These are phyloP conservation scores for Eucalyptus viminalis DNA, from an alignment of 345 rosid genomes.

Conservation along the genomic window DNA sequence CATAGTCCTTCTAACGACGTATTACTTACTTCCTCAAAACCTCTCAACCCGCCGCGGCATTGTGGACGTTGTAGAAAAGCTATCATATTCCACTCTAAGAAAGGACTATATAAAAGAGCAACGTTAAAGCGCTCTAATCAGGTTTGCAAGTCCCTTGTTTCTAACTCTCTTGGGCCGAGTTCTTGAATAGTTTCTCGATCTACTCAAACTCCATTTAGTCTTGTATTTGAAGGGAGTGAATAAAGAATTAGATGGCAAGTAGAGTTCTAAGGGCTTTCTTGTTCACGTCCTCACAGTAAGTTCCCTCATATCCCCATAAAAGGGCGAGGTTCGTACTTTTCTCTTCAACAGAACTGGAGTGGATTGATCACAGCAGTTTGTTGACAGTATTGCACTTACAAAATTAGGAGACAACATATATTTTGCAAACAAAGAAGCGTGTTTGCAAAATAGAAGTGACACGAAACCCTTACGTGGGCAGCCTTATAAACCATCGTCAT, in stretches of 20 bases:
- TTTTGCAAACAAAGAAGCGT: neutral
- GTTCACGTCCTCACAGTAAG: neutral
- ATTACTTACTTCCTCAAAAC: neutral
- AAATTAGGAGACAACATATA: neutral
- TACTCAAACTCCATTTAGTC: neutral
- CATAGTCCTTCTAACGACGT: neutral
- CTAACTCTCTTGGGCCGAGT: neutral
- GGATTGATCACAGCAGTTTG: neutral
- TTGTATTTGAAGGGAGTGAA: too few species aligned
- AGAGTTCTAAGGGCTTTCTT: neutral
- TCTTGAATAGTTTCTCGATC: neutral
- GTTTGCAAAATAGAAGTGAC: neutral
- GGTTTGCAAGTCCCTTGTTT: neutral
- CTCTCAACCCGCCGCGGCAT: neutral
- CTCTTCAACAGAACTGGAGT: neutral
- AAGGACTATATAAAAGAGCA: neutral
- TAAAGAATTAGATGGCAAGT: neutral
- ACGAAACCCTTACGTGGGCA: neutral
- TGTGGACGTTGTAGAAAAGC: neutral
- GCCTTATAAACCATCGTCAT: neutral
- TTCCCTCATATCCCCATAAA: neutral
- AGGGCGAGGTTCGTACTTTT: neutral
- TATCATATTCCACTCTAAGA: neutral
- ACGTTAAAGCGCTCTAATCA: neutral
- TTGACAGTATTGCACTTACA: neutral